A percentile compares a stretch with the other conserved stretches of the same genome.
These are phyloP conservation scores for Sporobolomyces phaffii DNA, from an alignment of 768 basidiomycete genomes.

Conservation along the genomic window DNA sequence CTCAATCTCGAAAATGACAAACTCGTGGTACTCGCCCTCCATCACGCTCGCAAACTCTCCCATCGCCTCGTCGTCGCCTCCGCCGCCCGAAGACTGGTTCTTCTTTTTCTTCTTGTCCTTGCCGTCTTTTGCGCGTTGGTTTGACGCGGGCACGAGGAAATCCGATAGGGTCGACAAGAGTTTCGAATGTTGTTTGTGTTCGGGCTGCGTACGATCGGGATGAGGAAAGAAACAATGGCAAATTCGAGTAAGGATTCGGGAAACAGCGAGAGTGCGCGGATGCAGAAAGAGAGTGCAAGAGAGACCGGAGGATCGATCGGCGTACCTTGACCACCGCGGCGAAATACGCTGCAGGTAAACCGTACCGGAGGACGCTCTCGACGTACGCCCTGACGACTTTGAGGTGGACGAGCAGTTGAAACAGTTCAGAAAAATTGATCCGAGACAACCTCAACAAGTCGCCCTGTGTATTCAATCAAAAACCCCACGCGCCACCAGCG, in stretches of 20 bases:
- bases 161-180: conserved; percentile 67
- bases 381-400: conserved; percentile 86
- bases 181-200: conserved; percentile 74
- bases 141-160: conserved; percentile 74
- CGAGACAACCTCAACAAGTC: conserved; percentile 82
- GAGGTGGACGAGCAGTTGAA: conserved; percentile 86
- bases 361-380: conserved; percentile 91
- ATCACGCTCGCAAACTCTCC: conserved; percentile 89
- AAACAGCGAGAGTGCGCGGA: too few relatives aligned
- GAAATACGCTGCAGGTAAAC: conserved; percentile 82
- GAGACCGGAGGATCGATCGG: too few relatives aligned
- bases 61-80: conserved; percentile 52
- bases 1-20: conserved; percentile 78
- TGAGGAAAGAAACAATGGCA: neutral
- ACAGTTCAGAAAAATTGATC: conserved; percentile 94
- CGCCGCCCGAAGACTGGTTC: conserved; percentile 42
- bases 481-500: too few relatives aligned
- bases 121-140: too few relatives aligned
- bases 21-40: conserved; percentile 94
- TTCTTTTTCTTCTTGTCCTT: conserved; percentile 50
- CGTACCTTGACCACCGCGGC: conserved; percentile 73
- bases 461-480: too few relatives aligned
- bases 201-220: conserved; percentile 56
- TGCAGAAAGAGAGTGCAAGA: too few relatives aligned
- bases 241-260: too few relatives aligned